Conservation (phyloP, 495 filamentous ascomycete genomes). For the Ramalina intermedia region DNA sequence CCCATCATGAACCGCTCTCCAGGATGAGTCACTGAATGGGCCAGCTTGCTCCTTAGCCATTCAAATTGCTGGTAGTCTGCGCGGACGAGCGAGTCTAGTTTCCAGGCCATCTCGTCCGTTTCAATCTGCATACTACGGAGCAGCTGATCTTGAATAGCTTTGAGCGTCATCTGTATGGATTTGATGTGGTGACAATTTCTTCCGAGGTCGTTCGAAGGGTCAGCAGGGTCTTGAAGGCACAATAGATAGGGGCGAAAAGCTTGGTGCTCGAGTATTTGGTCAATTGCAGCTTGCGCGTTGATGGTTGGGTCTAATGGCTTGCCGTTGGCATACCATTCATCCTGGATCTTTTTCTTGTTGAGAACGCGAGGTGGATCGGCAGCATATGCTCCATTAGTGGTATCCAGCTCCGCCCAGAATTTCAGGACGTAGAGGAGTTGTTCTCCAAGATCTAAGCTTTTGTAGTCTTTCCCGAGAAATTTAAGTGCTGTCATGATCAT, state of each 20-base stretch:
- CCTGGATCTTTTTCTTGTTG: conserved; percentile 10
- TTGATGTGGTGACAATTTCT: conserved; percentile 25
- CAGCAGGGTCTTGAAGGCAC: conserved; percentile 46
- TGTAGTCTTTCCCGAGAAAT: conserved; percentile 6
- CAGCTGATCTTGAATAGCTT: background rate
- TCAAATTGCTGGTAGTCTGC: too few relatives aligned
- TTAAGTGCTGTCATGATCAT: conserved; percentile 42
- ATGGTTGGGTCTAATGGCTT: background rate
- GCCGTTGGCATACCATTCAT: background rate
- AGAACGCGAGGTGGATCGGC: conserved; percentile 35
- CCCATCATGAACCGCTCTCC: too few relatives aligned
- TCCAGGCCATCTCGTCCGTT: background rate
- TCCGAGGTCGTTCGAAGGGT: conserved; percentile 42
- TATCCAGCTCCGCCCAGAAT: conserved; percentile 33
- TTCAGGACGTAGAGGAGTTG: conserved; percentile 37
- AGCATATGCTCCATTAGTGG: conserved; percentile 31
- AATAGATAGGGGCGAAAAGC: conserved; percentile 25
- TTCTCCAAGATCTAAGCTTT: conserved; percentile 18
- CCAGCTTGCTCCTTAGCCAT: too few relatives aligned
- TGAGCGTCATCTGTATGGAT: conserved; percentile 23
- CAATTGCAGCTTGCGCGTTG: conserved; percentile 2
- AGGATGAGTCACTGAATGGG: too few relatives aligned
- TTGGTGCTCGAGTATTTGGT: conserved; percentile 5
- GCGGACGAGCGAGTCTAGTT: too few relatives aligned
- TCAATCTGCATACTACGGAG: too few relatives aligned